Percentiles rank a stretch among this genome's conserved stretches.
Evolutionary conservation across 1,139 yeast genomes (phyloP).

Genomic region (Pneumocystis murina): DNA sequence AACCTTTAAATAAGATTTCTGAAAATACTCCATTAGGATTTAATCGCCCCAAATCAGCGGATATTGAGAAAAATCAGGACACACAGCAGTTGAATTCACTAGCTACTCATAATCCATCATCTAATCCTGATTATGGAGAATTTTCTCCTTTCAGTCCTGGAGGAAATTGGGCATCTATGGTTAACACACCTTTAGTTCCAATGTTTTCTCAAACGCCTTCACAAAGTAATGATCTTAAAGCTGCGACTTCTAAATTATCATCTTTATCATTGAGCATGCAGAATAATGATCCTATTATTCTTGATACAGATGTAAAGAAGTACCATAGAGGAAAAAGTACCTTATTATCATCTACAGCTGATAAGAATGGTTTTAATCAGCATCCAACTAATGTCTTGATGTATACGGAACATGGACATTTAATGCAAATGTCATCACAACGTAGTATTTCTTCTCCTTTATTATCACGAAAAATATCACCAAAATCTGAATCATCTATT

Average conservation of each 20-base stretch:
- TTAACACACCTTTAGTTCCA: constrained; percentile 14
- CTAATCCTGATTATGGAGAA: constrained; percentile 1
- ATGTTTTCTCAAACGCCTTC: constrained; percentile 6
- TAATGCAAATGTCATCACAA: constrained; percentile 8
- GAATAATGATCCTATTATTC: constrained; percentile 8
- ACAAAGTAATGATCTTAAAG: constrained; percentile 11
- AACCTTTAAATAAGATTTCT: not conserved
- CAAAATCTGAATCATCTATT: not conserved
- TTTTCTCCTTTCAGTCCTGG: constrained; percentile 12
- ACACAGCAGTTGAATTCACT: constrained; percentile 4
- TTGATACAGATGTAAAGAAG: constrained; percentile 22
- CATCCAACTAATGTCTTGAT: constrained; percentile 10
- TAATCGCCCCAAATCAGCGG: constrained; percentile 5
- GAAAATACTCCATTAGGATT: not conserved
- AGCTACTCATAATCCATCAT: not conserved
- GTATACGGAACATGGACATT: constrained; percentile 13
- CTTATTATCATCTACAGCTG: constrained; percentile 10
- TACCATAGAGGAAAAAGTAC: constrained; percentile 18
- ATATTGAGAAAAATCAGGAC: not conserved
- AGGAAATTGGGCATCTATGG: constrained; percentile 16
- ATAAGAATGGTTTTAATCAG: not conserved
- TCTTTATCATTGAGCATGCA: constrained; percentile 23
- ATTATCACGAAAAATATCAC: not conserved
- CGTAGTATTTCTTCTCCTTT: constrained; percentile 5
- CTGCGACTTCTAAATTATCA: constrained; percentile 27